phyloP scores from a whole-genome alignment of 2,329 filamentous ascomycete species.

The Penicillium sp. region DNA sequence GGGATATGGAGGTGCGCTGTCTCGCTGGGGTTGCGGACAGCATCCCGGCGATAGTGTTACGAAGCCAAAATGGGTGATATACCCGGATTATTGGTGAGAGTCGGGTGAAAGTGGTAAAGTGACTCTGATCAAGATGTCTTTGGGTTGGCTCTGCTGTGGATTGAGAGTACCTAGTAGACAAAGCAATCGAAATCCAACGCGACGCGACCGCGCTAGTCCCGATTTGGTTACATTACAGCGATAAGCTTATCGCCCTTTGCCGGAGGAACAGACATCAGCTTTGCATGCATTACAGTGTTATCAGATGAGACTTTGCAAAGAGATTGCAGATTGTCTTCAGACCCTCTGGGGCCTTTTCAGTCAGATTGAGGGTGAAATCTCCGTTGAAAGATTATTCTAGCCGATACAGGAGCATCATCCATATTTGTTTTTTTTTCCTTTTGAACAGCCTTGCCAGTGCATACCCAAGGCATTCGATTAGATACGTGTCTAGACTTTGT shows the following conservation, averaged over 20 bases:
- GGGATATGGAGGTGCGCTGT: conserved; percentile 12
- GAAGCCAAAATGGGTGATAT: background rate
- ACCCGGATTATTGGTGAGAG: background rate
- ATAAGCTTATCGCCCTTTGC: conserved; percentile 19
- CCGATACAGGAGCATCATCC: background rate
- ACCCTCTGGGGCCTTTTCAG: background rate
- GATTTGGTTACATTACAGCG: conserved; percentile 29
- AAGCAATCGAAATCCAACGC: conserved; percentile 26
- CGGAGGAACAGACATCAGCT: background rate
- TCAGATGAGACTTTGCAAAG: background rate
- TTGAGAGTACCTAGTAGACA: background rate
- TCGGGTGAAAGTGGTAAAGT: background rate
- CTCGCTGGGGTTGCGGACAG: conserved; percentile 21
- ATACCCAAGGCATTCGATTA: background rate
- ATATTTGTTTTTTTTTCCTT: background rate
- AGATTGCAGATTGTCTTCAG: background rate
- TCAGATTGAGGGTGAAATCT: background rate
- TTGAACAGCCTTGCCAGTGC: background rate
- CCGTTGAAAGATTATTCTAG: background rate
- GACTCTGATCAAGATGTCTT: background rate
- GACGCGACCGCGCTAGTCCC: conserved; percentile 37
- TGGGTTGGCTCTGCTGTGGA: conserved; percentile 1
- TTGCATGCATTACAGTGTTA: background rate
- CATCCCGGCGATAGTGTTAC: background rate
- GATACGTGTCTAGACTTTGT: conserved; percentile 69